These are phyloP conservation scores for Kwoniella bestiolae DNA, from an alignment of 768 basidiomycete genomes.

Conservation along the genomic window DNA sequence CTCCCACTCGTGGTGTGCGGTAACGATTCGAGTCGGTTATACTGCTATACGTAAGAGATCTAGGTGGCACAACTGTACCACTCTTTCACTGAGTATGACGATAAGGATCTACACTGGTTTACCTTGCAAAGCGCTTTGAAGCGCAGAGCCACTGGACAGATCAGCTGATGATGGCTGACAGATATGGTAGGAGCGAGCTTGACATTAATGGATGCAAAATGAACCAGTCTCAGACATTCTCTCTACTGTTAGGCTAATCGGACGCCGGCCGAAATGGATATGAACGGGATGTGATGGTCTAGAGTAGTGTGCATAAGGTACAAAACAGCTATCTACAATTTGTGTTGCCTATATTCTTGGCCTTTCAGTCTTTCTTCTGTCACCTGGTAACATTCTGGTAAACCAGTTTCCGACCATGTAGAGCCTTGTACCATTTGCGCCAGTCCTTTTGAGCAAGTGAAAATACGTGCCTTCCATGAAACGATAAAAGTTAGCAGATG, in stretches of 20 bases:
- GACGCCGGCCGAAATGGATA: too few species aligned
- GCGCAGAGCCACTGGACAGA: too few species aligned
- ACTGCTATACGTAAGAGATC: not conserved
- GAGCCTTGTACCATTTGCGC: constrained; percentile 32
- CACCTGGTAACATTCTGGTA: constrained; percentile 38
- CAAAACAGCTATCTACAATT: not conserved
- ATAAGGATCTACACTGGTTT: too few species aligned
- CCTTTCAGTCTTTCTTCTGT: constrained; percentile 33
- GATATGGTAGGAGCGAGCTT: too few species aligned
- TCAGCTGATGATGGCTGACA: too few species aligned
- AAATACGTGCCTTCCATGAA: constrained; percentile 39
- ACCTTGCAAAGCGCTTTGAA: too few species aligned
- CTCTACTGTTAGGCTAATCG: too few species aligned
- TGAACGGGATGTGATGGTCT: too few species aligned
- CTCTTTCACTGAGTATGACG: too few species aligned
- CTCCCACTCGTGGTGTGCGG: too few species aligned
- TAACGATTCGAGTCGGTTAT: not conserved
- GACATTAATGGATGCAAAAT: too few species aligned
- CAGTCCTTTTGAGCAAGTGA: constrained; percentile 40
- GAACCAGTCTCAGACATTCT: too few species aligned
- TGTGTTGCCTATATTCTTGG: not conserved
- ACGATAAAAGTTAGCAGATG: not conserved
- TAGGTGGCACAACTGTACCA: not conserved
- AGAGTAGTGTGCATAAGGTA: not conserved
- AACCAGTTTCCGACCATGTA: constrained; percentile 26